These are phyloP conservation scores for Lachnellula hyalina DNA, from an alignment of 2,329 filamentous ascomycete genomes.

Conservation along the genomic window DNA sequence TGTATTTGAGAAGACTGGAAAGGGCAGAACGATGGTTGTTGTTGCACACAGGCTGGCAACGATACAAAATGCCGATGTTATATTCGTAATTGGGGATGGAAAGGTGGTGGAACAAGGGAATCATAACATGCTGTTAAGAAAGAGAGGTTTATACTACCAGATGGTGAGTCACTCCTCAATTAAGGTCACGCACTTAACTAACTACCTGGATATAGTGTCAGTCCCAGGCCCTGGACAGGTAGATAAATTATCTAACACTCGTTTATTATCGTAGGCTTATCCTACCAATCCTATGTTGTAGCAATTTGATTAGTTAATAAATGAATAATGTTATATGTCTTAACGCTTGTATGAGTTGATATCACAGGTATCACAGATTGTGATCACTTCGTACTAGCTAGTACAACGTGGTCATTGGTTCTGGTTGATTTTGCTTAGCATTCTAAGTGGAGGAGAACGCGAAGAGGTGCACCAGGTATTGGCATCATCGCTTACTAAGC, in stretches of 20 bases:
- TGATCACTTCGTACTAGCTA: too few relatives aligned
- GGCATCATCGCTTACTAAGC: too few relatives aligned
- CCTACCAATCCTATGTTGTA: too few relatives aligned
- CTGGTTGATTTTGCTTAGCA: too few relatives aligned
- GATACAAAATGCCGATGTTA: constrained; percentile 26
- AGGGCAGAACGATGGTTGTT: constrained; percentile 45
- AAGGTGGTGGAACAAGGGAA: constrained; percentile 22
- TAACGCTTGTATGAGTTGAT: too few relatives aligned
- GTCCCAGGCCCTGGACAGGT: constrained; percentile 21
- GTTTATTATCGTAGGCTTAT: too few relatives aligned
- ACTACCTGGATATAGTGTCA: constrained; percentile 12
- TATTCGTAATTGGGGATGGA: constrained; percentile 26
- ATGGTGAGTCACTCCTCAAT: constrained; percentile 15
- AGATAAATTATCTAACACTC: background rate
- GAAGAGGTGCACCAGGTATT: too few relatives aligned
- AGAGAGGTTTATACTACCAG: constrained; percentile 20
- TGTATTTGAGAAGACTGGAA: constrained; percentile 58
- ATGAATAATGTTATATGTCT: too few relatives aligned
- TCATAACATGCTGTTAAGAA: constrained; percentile 17
- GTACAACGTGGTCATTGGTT: too few relatives aligned
- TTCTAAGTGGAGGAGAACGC: too few relatives aligned
- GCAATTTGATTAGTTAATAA: too few relatives aligned
- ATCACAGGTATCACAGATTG: too few relatives aligned
- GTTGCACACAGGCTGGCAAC: constrained; percentile 30
- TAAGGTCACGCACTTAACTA: background rate